Percentiles rank a stretch among this genome's conserved stretches.
Conservation (phyloP, 1,139 yeast genomes). For the Petasospora rhodanensis region DNA sequence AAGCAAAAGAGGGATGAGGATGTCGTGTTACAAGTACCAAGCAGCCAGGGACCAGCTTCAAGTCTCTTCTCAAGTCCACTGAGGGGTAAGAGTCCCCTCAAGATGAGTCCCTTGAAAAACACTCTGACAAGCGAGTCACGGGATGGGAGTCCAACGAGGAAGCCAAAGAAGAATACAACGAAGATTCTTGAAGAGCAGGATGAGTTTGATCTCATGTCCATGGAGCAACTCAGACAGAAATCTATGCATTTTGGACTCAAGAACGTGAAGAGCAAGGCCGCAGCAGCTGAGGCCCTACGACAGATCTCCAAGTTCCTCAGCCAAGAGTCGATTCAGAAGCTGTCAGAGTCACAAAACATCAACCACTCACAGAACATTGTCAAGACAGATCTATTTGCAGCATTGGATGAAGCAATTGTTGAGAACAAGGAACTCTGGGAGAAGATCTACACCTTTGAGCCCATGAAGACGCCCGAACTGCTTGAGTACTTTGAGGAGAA, state of each 20-base stretch:
- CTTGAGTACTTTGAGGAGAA: constrained; percentile 7
- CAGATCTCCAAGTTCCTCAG: constrained; percentile 15
- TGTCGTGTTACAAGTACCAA: constrained; percentile 22
- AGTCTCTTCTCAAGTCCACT: constrained; percentile 4
- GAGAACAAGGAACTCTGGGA: constrained; percentile 25
- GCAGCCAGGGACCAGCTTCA: constrained; percentile 17
- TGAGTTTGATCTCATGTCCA: constrained; percentile 23
- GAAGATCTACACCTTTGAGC: constrained; percentile 31
- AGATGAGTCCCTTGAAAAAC: too few relatives aligned
- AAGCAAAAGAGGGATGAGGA: constrained; percentile 7
- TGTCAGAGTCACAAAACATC: constrained; percentile 19
- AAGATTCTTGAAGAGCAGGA: constrained; percentile 4
- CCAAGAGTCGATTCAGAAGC: constrained; percentile 15
- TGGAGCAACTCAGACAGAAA: constrained; percentile 28
- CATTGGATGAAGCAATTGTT: constrained; percentile 23
- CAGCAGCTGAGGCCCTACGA: constrained; percentile 32
- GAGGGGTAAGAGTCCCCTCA: neutral
- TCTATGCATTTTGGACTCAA: constrained; percentile 34
- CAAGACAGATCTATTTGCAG: constrained; percentile 21
- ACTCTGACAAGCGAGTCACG: too few relatives aligned
- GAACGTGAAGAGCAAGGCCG: constrained; percentile 30
- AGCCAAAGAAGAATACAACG: constrained; percentile 1
- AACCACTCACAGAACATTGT: constrained; percentile 20
- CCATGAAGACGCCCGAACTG: constrained; percentile 29
- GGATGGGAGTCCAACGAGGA: constrained; percentile 2